These are phyloP conservation scores for Stephanocyclus meneghinianus DNA, from an alignment of 352 stramenopile genomes.

Conservation along the genomic window DNA sequence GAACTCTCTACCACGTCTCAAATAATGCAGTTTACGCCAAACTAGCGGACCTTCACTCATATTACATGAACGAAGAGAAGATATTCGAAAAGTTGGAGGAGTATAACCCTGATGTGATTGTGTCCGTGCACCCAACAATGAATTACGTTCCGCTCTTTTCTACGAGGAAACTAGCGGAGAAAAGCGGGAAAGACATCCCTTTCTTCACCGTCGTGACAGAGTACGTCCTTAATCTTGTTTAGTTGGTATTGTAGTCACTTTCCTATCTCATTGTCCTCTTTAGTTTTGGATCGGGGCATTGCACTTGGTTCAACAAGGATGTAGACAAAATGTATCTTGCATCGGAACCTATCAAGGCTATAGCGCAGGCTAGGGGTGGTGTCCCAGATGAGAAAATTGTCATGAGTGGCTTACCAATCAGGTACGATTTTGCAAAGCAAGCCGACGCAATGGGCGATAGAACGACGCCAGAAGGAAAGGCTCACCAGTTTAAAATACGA, in stretches of 20 bases:
- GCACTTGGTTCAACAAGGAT: conserved; percentile 80
- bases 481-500: conserved; percentile 50
- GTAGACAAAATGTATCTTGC: conserved; percentile 80
- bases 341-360: conserved; percentile 53
- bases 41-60: conserved; percentile 57
- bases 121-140: conserved; percentile 82
- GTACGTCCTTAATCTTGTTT: conserved; percentile 17
- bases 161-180: conserved; percentile 48
- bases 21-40: conserved; percentile 68
- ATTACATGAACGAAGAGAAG: conserved; percentile 51
- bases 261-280: background rate
- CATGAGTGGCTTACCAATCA: conserved; percentile 75
- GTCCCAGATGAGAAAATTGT: conserved; percentile 75
- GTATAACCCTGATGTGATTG: conserved; percentile 73
- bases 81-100: conserved; percentile 60
- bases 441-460: conserved; percentile 62
- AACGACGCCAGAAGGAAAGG: conserved; percentile 49
- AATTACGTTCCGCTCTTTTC: conserved; percentile 65
- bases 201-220: conserved; percentile 85
- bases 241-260: background rate
- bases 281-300: conserved; percentile 77
- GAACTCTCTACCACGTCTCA: conserved; percentile 72
- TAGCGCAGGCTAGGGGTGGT: conserved; percentile 53
- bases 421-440: conserved; percentile 71
- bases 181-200: conserved; percentile 64